phyloP scores from a whole-genome alignment of 768 basidiomycete genomes.

The Russula dissimulans region DNA sequence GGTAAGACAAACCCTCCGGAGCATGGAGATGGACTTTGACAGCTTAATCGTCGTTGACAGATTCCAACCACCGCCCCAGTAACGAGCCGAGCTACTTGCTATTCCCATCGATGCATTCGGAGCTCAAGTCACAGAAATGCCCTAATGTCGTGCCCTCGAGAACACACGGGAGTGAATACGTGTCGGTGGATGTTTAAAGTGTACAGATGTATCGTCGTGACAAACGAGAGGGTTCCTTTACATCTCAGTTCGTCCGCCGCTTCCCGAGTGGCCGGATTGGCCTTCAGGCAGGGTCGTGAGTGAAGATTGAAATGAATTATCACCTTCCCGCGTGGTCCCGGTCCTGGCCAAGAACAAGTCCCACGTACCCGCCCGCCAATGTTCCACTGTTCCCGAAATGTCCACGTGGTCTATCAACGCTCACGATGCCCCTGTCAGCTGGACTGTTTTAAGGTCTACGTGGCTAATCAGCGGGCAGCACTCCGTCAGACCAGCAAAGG shows the following conservation, averaged over 20 bases:
- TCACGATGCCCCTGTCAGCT: constrained; percentile 10
- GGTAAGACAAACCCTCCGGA: constrained; percentile 42
- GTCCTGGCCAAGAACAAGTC: neutral
- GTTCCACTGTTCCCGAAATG: neutral
- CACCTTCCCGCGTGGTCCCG: neutral
- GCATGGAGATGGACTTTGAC: neutral
- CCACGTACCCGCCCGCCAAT: neutral
- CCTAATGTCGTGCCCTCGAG: neutral
- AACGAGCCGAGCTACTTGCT: constrained; percentile 5
- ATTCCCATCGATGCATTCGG: neutral
- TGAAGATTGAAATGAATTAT: neutral
- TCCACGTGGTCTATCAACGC: constrained; percentile 1
- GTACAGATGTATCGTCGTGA: constrained; percentile 15
- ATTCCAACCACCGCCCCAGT: constrained; percentile 43
- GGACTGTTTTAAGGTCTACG: constrained; percentile 13
- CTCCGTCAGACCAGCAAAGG: constrained; percentile 5
- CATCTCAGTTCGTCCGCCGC: neutral
- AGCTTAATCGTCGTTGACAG: constrained; percentile 22
- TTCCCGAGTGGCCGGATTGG: neutral
- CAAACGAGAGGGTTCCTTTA: neutral
- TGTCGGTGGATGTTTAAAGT: neutral
- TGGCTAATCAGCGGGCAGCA: constrained; percentile 10
- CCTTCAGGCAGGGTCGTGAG: neutral
- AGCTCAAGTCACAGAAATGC: neutral
- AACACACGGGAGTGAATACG: neutral